These are phyloP conservation scores for Cornus controversa DNA, from an alignment of 148 eudicot genomes.

Conservation along the genomic window DNA sequence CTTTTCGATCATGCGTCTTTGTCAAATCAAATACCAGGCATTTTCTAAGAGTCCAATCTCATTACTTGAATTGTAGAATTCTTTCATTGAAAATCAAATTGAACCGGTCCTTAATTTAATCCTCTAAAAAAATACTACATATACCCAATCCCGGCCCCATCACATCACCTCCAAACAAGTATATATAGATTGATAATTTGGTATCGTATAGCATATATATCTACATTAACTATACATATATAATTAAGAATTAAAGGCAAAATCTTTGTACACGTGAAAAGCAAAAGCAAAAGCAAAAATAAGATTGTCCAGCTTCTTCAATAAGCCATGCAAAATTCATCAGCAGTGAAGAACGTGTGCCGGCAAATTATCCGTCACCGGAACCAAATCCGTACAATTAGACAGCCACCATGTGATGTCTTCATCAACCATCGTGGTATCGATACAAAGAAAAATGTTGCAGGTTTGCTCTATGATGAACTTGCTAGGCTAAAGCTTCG, in stretches of 20 bases:
- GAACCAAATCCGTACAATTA: constrained; percentile 7
- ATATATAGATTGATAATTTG: too few species aligned
- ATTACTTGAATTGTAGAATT: constrained; percentile 5
- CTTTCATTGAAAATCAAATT: background rate
- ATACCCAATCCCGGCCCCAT: background rate
- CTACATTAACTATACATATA: too few species aligned
- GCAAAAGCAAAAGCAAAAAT: too few species aligned
- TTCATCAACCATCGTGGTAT: constrained; percentile 70
- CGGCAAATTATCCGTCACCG: constrained; percentile 10
- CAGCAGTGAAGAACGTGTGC: constrained; percentile 13
- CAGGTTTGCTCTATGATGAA: constrained; percentile 52
- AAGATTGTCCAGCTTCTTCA: background rate
- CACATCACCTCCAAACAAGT: background rate
- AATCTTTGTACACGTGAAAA: background rate
- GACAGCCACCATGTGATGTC: constrained; percentile 37
- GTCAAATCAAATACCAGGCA: constrained; percentile 12
- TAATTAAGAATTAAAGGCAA: background rate
- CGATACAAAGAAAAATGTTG: constrained; percentile 61
- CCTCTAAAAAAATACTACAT: background rate
- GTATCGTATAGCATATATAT: too few species aligned
- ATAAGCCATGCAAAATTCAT: constrained; percentile 27
- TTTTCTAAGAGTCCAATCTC: constrained; percentile 21
- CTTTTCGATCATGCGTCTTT: background rate
- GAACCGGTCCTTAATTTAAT: background rate
- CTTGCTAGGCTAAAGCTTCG: constrained; percentile 31